Evolutionary conservation across 805 yeast genomes (phyloP).

Genomic region (Ogataea nonfermentans): DNA sequence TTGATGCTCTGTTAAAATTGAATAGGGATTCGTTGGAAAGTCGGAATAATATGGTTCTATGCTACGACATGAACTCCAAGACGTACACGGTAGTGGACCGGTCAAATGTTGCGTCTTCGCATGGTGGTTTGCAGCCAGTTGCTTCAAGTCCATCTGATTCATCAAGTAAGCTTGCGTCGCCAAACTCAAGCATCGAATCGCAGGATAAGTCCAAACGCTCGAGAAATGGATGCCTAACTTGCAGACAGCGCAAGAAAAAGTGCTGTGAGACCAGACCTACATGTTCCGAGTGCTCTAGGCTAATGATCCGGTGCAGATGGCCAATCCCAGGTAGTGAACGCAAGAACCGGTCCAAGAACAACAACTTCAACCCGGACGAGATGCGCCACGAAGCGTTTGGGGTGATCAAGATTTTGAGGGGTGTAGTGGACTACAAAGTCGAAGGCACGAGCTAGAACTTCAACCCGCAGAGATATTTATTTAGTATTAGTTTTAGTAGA

Average conservation of each 20-base stretch:
- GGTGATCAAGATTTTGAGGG: conserved; percentile 58
- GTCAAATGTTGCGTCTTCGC: conserved; percentile 2
- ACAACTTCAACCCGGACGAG: conserved; percentile 48
- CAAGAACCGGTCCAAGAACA: conserved; percentile 50
- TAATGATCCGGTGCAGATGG: conserved; percentile 67
- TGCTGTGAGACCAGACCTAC: conserved; percentile 70
- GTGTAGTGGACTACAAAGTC: conserved; percentile 51
- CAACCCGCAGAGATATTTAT: not conserved
- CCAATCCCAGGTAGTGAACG: conserved; percentile 70
- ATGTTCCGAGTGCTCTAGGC: conserved; percentile 66
- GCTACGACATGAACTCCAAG: conserved; percentile 15
- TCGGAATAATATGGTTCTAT: conserved; percentile 1
- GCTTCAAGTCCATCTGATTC: conserved; percentile 3
- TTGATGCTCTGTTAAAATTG: not conserved
- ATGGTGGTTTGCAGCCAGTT: not conserved
- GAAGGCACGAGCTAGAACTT: conserved; percentile 19
- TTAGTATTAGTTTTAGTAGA: no score
- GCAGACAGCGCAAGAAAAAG: conserved; percentile 73
- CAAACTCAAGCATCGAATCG: conserved; percentile 3
- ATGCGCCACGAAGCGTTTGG: conserved; percentile 57
- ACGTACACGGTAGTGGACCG: conserved; percentile 11
- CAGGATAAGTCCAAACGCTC: conserved; percentile 46
- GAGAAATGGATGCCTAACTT: conserved; percentile 74
- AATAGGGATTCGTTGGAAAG: not conserved
- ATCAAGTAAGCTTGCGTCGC: conserved; percentile 2